Conservation (phyloP, 2,329 filamentous ascomycete genomes). For the Elsinoe arachidis region DNA sequence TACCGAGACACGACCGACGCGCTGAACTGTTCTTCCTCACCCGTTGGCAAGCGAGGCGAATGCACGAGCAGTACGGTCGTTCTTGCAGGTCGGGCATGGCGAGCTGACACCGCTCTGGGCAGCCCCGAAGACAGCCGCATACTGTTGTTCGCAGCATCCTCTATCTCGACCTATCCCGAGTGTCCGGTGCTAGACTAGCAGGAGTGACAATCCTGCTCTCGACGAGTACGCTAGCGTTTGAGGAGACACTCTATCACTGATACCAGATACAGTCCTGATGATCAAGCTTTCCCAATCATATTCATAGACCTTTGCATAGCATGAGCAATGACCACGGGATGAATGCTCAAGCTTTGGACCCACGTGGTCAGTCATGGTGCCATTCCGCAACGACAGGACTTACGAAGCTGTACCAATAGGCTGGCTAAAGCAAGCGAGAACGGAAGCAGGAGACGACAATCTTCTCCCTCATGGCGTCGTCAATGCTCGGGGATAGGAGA, state of each 20-base stretch:
- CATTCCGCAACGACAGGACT: neutral
- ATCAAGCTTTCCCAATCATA: slow-evolving; percentile 11
- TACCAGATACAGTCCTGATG: neutral
- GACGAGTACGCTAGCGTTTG: neutral
- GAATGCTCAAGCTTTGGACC: neutral
- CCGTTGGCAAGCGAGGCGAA: neutral
- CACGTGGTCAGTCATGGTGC: slow-evolving; percentile 1
- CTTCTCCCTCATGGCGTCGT: neutral
- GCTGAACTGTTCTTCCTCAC: neutral
- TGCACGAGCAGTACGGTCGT: neutral
- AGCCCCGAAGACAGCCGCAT: neutral
- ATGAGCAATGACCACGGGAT: neutral
- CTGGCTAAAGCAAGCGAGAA: neutral
- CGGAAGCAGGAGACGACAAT: slow-evolving; percentile 10
- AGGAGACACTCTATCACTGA: neutral
- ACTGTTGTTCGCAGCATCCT: neutral
- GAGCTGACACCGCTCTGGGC: neutral
- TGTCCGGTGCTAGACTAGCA: neutral
- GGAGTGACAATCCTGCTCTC: neutral
- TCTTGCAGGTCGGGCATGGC: neutral
- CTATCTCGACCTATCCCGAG: neutral
- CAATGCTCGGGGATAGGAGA: neutral
- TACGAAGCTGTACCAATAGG: neutral
- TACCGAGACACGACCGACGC: neutral
- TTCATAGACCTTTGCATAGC: neutral